Conservation (phyloP, 2,329 filamentous ascomycete genomes). For the Pseudogymnoascus sp. region DNA sequence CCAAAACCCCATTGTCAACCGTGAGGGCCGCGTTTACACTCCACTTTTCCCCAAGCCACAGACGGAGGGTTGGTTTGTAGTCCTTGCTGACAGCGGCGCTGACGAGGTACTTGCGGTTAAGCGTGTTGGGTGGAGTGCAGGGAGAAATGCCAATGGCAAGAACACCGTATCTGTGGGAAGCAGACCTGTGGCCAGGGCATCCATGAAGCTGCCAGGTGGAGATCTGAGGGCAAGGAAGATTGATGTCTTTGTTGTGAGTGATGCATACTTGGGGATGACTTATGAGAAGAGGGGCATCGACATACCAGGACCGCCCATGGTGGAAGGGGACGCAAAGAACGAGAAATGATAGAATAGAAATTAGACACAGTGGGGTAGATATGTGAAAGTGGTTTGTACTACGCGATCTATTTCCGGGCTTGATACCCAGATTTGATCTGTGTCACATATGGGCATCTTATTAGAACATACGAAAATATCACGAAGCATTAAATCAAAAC, state of each 20-base stretch:
- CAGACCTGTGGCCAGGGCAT: conserved; percentile 44
- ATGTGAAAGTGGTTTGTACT: neutral
- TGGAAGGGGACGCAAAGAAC: conserved; percentile 14
- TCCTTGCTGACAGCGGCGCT: conserved; percentile 57
- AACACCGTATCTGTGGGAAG: conserved; percentile 32
- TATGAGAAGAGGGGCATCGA: conserved; percentile 24
- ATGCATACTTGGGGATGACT: conserved; percentile 74
- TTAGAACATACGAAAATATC: neutral
- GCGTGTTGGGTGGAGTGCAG: conserved; percentile 62
- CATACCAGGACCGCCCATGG: conserved; percentile 20
- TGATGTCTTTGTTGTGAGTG: conserved; percentile 72
- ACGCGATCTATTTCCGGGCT: neutral
- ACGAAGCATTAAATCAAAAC: neutral
- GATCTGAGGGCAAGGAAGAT: conserved; percentile 48
- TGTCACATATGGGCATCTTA: neutral
- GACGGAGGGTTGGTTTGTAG: conserved; percentile 84
- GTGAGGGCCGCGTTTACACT: conserved; percentile 70
- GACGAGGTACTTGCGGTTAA: conserved; percentile 84
- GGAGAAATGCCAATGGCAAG: conserved; percentile 18
- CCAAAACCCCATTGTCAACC: conserved; percentile 54
- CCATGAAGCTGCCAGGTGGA: conserved; percentile 50
- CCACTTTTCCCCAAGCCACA: conserved; percentile 91
- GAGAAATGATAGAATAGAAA: neutral
- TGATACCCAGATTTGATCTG: neutral
- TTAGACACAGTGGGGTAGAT: neutral